Base-by-base conservation (phyloP, 1,139 yeast species). In the Pichia sp. region DNA sequence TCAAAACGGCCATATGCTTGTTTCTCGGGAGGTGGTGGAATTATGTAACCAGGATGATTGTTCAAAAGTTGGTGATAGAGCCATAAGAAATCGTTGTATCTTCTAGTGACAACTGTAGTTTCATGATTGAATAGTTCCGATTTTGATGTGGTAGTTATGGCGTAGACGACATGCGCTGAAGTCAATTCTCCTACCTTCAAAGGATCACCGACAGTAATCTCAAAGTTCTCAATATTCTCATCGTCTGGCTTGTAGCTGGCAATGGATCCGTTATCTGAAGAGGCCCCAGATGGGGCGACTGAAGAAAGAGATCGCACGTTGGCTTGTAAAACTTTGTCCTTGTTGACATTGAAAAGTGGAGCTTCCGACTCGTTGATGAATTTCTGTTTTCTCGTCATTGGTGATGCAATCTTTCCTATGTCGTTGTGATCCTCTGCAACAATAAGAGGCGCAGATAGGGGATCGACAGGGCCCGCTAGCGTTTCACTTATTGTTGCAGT, bases 21-120 rank as follows among this genome's bases (percentile, higher is more conserved):
- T 54, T 93, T 93, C 26, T 86, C 85, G 1, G 99, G 98, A 10
- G 98, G 97, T 0, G 98, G 96, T 1, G 98, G 98, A 20, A 93
- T 79, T 28, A 93, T 81, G 40, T 73, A 67, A 1, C 98, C 98
- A 22, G 95, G 94, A 53, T 91, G 87, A 50, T 81, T 85, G 46
- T 74, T 74, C 52, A 84, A 86, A 23, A 91, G 65, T 50, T 91
- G 96, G 49, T 86, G 86, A 58, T 86, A 88, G 19, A 91, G 68
- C 97, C 97, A 55, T 21, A 53, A 37, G 29, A 56, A 56, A 35
- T 57, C 60, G n/a, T 51, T 48, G 37, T 53, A 57, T 35, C 59
- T 46, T 39, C 60, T 45, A 10, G 55, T 52, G 12, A 57, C 60
- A 4, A 41, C 40, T 1, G 53, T 49, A 9, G 50, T 51, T 26